Evolutionary conservation across 176 grass and related monocot genomes (phyloP).

Genomic region (Thalia dealbata): DNA sequence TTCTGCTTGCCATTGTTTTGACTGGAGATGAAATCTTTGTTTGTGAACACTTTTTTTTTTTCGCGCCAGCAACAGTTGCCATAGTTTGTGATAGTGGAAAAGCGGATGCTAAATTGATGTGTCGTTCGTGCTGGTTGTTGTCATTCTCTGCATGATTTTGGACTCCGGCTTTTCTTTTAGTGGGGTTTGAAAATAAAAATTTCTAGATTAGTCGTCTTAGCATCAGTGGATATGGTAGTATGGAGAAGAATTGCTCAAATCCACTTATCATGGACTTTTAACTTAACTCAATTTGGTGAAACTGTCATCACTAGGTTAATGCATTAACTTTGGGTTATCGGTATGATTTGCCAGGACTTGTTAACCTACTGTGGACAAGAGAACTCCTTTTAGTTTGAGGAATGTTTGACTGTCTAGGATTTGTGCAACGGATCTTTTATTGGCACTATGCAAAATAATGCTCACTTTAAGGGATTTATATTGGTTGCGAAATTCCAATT

Average conservation of each 20-base stretch:
- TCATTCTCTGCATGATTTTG: too few relatives aligned
- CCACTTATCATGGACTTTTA: not conserved
- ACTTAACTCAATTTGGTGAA: not conserved
- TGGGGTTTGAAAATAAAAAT: too few relatives aligned
- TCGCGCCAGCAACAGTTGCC: not conserved
- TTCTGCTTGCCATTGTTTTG: conserved; percentile 1
- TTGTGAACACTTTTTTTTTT: not conserved
- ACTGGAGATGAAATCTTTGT: not conserved
- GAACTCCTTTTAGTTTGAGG: not conserved
- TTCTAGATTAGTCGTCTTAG: not conserved
- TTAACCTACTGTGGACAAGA: not conserved
- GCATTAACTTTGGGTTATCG: not conserved
- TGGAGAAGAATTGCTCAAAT: not conserved
- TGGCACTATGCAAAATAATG: not conserved
- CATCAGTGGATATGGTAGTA: not conserved
- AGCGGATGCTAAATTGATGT: too few relatives aligned
- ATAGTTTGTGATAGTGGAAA: too few relatives aligned
- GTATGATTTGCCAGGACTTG: not conserved
- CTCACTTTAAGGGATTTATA: not conserved
- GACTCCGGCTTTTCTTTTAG: too few relatives aligned
- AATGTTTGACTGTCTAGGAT: not conserved
- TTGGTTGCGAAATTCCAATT: not conserved
- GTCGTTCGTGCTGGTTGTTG: too few relatives aligned
- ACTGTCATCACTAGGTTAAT: not conserved
- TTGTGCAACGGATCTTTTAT: not conserved